Evolutionary conservation across 2,329 filamentous ascomycete genomes (phyloP).

Genomic region (Colletotrichum scovillei): DNA sequence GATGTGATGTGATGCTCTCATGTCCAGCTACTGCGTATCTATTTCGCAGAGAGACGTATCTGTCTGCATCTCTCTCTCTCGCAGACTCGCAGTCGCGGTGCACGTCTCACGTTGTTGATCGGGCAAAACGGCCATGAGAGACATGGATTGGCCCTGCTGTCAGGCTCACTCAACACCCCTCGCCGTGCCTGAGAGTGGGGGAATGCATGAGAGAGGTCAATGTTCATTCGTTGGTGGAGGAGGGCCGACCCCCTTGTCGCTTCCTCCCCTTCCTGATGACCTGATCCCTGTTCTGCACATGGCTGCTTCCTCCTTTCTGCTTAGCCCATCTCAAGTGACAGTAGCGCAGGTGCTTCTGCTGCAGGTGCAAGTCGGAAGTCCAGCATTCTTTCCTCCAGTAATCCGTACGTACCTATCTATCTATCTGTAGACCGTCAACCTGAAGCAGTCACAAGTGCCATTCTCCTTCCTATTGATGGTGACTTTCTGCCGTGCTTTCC

Average conservation of each 20-base stretch:
- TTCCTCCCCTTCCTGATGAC: background rate
- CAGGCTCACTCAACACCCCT: background rate
- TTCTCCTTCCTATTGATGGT: background rate
- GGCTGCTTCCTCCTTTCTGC: background rate
- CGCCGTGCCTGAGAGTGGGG: background rate
- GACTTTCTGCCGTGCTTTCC: background rate
- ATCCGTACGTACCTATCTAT: no score
- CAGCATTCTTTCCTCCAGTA: background rate
- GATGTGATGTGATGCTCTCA: background rate
- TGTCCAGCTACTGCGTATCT: background rate
- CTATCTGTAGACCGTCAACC: no score
- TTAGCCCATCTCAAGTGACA: background rate
- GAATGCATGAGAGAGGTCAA: background rate
- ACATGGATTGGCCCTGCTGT: background rate
- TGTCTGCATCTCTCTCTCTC: background rate
- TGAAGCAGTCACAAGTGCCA: background rate
- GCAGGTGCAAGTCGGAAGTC: background rate
- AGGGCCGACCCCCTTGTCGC: background rate
- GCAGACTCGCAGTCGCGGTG: background rate
- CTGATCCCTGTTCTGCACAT: constrained; percentile 29
- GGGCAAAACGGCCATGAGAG: background rate
- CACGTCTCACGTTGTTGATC: background rate
- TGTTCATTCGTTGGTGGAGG: background rate
- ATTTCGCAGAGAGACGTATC: no score
- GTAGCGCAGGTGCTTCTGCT: background rate